Evolutionary conservation across 1,139 yeast species (phyloP), one percentile per base, ranked within the genome.

Genomic region (Suhomyces bokatorum): DNA sequence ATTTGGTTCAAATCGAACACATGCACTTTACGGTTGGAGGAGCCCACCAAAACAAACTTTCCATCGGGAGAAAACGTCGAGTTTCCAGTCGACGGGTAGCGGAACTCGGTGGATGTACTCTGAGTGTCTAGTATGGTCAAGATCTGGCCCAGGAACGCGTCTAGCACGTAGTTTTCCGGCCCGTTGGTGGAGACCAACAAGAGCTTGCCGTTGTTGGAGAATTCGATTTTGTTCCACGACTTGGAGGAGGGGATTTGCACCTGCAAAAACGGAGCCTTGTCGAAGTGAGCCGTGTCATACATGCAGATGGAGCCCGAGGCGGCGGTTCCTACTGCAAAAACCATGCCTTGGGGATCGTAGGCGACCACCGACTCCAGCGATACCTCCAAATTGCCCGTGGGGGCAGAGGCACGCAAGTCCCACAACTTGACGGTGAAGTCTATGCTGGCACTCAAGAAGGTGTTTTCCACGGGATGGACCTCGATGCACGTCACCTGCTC

Each of bases 381-480:
- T 24, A 78, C 70, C 29, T 81, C 80, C 24, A 89, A 57, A 38
- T 80, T 75, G 0, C 95, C 95, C 44, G 77, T 80, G 7, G 84
- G 77, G 44, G 77, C 71, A 2, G 84, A 64, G 0, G 85, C 69
- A 52, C 91, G 70, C 35, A 87, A 62, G 61, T 93, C 98, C 99
- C 99, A 93, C 7, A 87, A 53, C 52, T 95, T 80, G 3, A 90
- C 88, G 0, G 96, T 81, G 44, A 85, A 78, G 62, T 95, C 99
- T 47, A 76, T 62, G 1, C 95, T 78, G 0, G 93, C 75, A 27
- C 91, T 81, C 7, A 89, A 56, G 54, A 90, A 80, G 11, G 78
- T 66, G 56, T 88, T 91, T 44, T 78, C 75, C 3, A 82, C 67
- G 0, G 97, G 97, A 36, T 85, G 80, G 52, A 90, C 81, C 58